These are phyloP conservation scores for Lepraria neglecta DNA, from an alignment of 495 filamentous ascomycete species.

Conservation along the genomic window DNA sequence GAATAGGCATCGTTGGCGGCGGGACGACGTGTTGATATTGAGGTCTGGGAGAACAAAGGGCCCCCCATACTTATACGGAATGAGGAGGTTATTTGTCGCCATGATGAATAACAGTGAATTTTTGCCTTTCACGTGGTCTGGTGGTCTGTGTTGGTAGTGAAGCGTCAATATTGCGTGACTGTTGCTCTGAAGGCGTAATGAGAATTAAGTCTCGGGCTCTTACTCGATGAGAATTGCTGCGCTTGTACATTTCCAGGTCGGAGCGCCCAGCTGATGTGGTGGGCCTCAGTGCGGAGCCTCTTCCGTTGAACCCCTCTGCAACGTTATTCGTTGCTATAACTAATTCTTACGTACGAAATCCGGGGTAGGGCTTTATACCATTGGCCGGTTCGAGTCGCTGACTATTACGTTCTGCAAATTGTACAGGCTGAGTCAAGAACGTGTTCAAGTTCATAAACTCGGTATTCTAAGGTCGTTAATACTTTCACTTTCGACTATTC, in stretches of 20 bases:
- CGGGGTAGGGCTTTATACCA: neutral
- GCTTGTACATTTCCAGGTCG: neutral
- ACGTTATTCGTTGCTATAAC: conserved; percentile 1
- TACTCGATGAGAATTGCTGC: neutral
- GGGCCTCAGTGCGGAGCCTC: conserved; percentile 3
- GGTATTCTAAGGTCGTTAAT: neutral
- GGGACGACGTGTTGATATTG: conserved; percentile 10
- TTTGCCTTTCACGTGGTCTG: conserved; percentile 26
- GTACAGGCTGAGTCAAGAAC: neutral
- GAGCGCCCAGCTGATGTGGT: neutral
- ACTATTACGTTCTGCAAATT: neutral
- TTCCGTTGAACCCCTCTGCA: neutral
- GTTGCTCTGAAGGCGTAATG: conserved; percentile 14
- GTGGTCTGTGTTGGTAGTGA: conserved; percentile 2
- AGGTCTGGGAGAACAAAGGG: neutral
- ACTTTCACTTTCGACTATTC: neutral
- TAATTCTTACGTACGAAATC: conserved; percentile 17
- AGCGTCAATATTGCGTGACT: neutral
- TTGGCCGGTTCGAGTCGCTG: too few species aligned
- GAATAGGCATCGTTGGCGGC: conserved; percentile 20
- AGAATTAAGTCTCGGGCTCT: conserved; percentile 5
- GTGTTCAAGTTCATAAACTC: neutral
- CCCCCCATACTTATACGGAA: neutral
- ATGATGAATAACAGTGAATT: conserved; percentile 8
- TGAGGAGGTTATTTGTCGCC: neutral